Conservation (phyloP, 345 rosid species). For the Citrus sinensis region DNA sequence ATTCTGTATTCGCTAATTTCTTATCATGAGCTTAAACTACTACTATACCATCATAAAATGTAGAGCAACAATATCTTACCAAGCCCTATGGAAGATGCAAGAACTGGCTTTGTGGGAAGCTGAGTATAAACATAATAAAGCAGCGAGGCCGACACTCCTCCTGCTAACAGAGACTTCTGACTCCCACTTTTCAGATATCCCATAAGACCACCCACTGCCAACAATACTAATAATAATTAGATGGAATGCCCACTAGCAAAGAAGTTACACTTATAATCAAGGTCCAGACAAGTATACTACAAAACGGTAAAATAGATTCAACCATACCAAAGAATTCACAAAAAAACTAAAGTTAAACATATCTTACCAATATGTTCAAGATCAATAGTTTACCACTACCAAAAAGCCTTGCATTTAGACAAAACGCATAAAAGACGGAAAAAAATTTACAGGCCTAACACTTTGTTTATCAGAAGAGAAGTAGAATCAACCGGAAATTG, state of each 20-base stretch:
- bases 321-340: not conserved
- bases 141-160: constrained; percentile 67
- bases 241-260: not conserved
- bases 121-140: constrained; percentile 62
- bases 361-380: not conserved
- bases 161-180: constrained; percentile 75
- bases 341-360: not conserved
- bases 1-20: not conserved
- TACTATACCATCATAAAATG: not conserved
- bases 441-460: not conserved
- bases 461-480: not conserved
- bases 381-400: not conserved
- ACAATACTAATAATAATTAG: constrained; percentile 3
- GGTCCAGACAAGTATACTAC: not conserved
- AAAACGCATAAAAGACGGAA: not conserved
- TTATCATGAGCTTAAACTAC: not conserved
- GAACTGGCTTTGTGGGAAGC: constrained; percentile 71
- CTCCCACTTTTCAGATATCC: constrained; percentile 87
- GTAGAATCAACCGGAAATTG: not conserved
- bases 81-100: constrained; percentile 78
- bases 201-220: constrained; percentile 78
- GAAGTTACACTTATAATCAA: not conserved
- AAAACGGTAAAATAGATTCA: not conserved
- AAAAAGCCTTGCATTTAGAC: not conserved
- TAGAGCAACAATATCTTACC: constrained; percentile 40